Conservation (phyloP, 2,329 filamentous ascomycete species). For the Hymenoscyphus albidus region DNA sequence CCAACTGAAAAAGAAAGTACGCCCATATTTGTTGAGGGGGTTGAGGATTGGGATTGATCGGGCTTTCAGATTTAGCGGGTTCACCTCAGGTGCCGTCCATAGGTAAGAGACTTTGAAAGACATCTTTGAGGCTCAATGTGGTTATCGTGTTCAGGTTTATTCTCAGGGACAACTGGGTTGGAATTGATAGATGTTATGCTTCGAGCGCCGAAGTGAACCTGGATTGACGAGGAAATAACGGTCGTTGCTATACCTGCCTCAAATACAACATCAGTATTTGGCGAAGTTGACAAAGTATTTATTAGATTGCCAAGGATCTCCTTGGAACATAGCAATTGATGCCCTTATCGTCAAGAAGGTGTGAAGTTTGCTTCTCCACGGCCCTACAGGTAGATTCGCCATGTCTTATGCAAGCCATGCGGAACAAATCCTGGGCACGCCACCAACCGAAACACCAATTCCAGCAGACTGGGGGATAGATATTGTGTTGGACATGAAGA, state of each 20-base stretch:
- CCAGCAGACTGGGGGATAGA: background rate
- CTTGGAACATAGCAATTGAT: constrained; percentile 6
- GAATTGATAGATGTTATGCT: background rate
- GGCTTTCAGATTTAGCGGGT: constrained; percentile 78
- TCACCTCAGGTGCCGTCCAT: constrained; percentile 36
- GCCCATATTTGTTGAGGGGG: constrained; percentile 69
- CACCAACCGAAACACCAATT: background rate
- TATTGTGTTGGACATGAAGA: constrained; percentile 4
- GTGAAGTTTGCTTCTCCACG: constrained; percentile 9
- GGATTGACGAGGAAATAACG: background rate
- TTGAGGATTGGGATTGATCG: constrained; percentile 74
- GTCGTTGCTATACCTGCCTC: background rate
- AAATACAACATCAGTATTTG: constrained; percentile 8
- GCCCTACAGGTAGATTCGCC: constrained; percentile 3
- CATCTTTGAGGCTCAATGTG: constrained; percentile 3
- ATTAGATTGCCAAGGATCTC: constrained; percentile 6
- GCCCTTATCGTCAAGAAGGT: constrained; percentile 8
- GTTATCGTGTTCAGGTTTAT: background rate
- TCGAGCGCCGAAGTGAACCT: background rate
- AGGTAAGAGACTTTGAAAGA: constrained; percentile 14
- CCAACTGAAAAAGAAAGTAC: constrained; percentile 86
- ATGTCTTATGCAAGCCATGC: constrained; percentile 3
- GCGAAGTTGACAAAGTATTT: background rate
- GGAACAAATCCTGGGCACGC: background rate
- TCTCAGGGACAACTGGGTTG: background rate